Base-by-base conservation (phyloP, 805 yeast genomes). In the Nakazawaea ernobii region DNA sequence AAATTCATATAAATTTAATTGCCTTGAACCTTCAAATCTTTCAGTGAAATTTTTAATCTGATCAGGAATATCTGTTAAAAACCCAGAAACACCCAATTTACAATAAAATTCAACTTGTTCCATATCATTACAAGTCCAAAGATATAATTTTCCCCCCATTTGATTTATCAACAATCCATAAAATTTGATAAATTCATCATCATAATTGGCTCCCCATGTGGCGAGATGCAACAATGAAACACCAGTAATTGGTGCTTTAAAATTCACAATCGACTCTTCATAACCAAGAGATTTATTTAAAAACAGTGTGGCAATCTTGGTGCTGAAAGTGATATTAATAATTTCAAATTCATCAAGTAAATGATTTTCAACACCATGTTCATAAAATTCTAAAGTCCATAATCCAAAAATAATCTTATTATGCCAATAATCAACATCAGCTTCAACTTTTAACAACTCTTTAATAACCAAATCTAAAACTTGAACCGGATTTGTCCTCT, bases 331-430 rank as follows among this genome's bases (percentile, higher is more conserved):
- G 35, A 69, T 69, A 46, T 60, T 57, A 20, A 62, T 40, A 29
- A 66, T 52, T 24, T 56, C 60, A 40, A 61, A 65, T 9, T 47
- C 49, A 3, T 50, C 52, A 17, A 67, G 46, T 6, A 54, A 33
- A 11, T 46, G 43, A 15, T 51, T 32, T 14, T 48, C 48, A 13
- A 51, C 43, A n/a, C 59, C 56, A 10, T 61, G 49, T 39, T 53
- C 53, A 45, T 61, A 65, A 44, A 55, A 66, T 7, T 52, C 48
- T 3, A 61, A 39, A 20, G 55, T 55, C 74, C 74, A 69, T 27
- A 69, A 49, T 4, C 73, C 73, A 52, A 64, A 64, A 24, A 67
- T 56, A 17, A 69, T 53, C 45, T 60, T 64, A 17, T 58, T 58
- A 27, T 56, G 45, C 72, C 72, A 69, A 48, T 54, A 60, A 1